Conservation (phyloP, 306 rosid genomes). For the Pueraria montana region DNA sequence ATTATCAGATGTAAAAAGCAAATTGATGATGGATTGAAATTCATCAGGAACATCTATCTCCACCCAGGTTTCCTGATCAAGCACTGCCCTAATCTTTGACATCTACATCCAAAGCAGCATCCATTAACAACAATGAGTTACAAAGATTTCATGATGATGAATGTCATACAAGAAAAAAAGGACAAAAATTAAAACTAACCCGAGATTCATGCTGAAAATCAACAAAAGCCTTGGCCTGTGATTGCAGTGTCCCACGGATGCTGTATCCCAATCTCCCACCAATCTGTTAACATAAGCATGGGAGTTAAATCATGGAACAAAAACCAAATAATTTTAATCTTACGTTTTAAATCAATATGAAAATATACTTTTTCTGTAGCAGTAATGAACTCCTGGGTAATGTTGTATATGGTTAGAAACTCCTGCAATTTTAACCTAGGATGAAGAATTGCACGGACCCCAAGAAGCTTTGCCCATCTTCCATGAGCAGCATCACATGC, state of each 20-base stretch:
- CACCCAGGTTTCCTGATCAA: slow-evolving; percentile 99
- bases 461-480: slow-evolving; percentile 99
- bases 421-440: slow-evolving; percentile 97
- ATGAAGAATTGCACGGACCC: slow-evolving; percentile 95
- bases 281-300: slow-evolving; percentile 67
- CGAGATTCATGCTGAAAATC: slow-evolving; percentile 99
- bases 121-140: slow-evolving; percentile 46
- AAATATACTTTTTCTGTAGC: slow-evolving; percentile 86
- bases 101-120: slow-evolving; percentile 61
- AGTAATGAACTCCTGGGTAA: slow-evolving; percentile 93
- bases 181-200: slow-evolving; percentile 60
- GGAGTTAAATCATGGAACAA: slow-evolving; percentile 48
- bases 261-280: slow-evolving; percentile 99
- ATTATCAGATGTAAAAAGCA: slow-evolving; percentile 63
- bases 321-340: slow-evolving; percentile 31
- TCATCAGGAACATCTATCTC: slow-evolving; percentile 99
- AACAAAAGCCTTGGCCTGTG: slow-evolving; percentile 98
- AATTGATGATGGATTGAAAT: slow-evolving; percentile 82
- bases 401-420: slow-evolving; percentile 80
- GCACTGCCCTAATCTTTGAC: slow-evolving; percentile 96
- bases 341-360: slow-evolving; percentile 38
- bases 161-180: slow-evolving; percentile 31
- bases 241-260: slow-evolving; percentile 96
- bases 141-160: slow-evolving; percentile 10
- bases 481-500: slow-evolving; percentile 99